Base-by-base conservation (phyloP, 164 flowering plant species). In the Amborella trichopoda region DNA sequence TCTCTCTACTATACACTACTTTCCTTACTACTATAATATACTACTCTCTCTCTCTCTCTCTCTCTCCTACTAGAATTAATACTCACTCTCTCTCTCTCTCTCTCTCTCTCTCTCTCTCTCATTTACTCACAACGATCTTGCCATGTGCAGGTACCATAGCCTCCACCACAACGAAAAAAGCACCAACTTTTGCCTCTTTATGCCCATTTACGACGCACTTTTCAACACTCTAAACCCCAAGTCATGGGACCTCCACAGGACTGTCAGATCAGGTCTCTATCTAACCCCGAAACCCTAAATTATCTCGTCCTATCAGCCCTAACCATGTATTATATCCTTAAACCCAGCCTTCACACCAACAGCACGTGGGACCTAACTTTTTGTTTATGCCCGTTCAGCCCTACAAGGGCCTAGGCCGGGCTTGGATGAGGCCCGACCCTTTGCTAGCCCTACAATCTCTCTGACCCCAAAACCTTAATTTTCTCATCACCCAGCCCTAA, bases 141-240 rank as follows among this genome's bases (percentile, higher is more conserved):
- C 16, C 41, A 16, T 16, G 16, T 48, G 54, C 80, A 91, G 96
- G 38, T 91, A 91, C 53, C 95, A 84, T 56, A 71, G 64, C 50
- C 56, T 91, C 18, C 99, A 91, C 64, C 99, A 82, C 63, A 58
- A 28, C 5, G 93, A 83, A 44, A 80, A 50, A 81, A 53, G 43
- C 22, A 69, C 83, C 25, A 87, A 87, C 52, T 82, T 77, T 63
- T 84, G 99, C 61, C 87, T 91, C 9, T 91, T 91, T 40, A 91
- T 91, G 95, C 99, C 99, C 5, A 48, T 91, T 18, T 84, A 55
- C 48, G 96, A 91, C 58, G 72, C 63, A 2, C 26, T 87, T 21
- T 75, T 95, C 39, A 74, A 73, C 4, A 91, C 96, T 5, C 67
- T 73, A 4, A 78, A 87, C 50, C 17, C 40, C 57, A 64, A 61